A percentile compares a stretch with the other conserved stretches of the same genome.
phyloP scores from a whole-genome alignment of 352 stramenopile species.

The Phytophthora tubulina region DNA sequence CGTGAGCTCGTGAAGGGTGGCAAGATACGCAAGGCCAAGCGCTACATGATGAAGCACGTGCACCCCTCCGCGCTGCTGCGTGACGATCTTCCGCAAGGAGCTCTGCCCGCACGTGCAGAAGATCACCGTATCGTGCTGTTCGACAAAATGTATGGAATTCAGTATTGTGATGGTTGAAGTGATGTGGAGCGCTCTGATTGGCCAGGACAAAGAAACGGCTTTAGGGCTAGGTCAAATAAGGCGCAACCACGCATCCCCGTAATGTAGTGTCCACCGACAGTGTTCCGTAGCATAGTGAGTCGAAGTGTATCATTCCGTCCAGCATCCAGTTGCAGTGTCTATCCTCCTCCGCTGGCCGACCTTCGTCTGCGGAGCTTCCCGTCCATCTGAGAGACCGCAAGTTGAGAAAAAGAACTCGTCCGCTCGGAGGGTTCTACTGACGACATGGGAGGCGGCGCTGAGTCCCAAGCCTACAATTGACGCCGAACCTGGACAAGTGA shows the following conservation, averaged over 20 bases:
- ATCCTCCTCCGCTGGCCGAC: neutral
- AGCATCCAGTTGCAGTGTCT: slow-evolving; percentile 14
- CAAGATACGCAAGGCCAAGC: slow-evolving; percentile 65
- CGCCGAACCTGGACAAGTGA: slow-evolving; percentile 40
- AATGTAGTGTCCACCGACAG: slow-evolving; percentile 22
- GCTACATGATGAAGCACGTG: slow-evolving; percentile 64
- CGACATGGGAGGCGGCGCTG: slow-evolving; percentile 36
- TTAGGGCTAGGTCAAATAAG: slow-evolving; percentile 5
- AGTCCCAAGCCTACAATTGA: slow-evolving; percentile 41
- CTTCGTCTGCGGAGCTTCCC: neutral
- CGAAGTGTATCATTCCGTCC: neutral
- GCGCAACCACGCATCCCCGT: slow-evolving; percentile 10
- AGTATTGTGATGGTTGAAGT: slow-evolving; percentile 25
- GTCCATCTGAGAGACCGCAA: slow-evolving; percentile 25
- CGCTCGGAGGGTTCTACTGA: neutral
- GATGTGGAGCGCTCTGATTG: slow-evolving; percentile 4
- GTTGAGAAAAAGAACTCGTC: slow-evolving; percentile 19
- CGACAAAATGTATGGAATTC: slow-evolving; percentile 1
- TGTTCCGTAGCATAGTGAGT: neutral
- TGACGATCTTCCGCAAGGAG: slow-evolving; percentile 71
- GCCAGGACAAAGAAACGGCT: slow-evolving; percentile 27
- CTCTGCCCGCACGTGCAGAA: slow-evolving; percentile 61
- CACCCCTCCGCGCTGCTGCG: slow-evolving; percentile 58
- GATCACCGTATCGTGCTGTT: slow-evolving; percentile 44
- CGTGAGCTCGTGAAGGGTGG: slow-evolving; percentile 52